Base-by-base conservation (phyloP, 805 yeast genomes). In the Danielozyma ontarioensis region DNA sequence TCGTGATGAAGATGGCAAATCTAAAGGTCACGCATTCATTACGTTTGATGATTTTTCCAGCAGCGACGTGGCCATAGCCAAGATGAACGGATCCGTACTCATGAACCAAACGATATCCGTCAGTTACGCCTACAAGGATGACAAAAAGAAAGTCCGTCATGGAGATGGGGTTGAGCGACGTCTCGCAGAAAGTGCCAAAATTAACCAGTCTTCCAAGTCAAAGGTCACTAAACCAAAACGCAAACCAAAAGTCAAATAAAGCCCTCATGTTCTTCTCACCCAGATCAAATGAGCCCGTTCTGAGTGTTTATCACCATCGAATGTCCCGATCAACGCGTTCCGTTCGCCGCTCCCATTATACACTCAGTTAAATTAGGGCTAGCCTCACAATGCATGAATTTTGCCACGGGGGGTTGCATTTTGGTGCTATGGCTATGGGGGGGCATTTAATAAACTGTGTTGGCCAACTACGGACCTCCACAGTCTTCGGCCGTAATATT, bases 121-220 rank as follows among this genome's bases (percentile, higher is more conserved):
- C 2, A 73, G 74, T 21, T 88, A 87, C 51, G 93, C 96, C 0
- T 77, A 68, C 48, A 86, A 84, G 55, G 76, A 74, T 35, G 75
- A 65, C 33, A 68, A 72, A 51, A 72, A 37, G 76, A 76, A 48
- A 34, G 46, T 48, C 13, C 68, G 72, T 30, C 94, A 85, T 46
- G 96, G 96, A n/a, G 89, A 82, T 45, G 71, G 69, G 25, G 76
- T 78, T 0, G 96, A 89, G 52, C 67, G 96, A 45, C 42, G 72
- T 33, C 65, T 88, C 34, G 89, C 90, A 8, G 65, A 62, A 24
- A 78, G 74, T 45, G 88, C 87, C 2, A 65, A 68, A 46, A 60
- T 59, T 44, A 63, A 73, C 44, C 59, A 60, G 13, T 36, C 39
- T 8, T n/a, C 35, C 29, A 28, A 25, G 23, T 6, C 22, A 6